phyloP scores from a whole-genome alignment of 768 basidiomycete species.

The Sarcodon sp. region DNA sequence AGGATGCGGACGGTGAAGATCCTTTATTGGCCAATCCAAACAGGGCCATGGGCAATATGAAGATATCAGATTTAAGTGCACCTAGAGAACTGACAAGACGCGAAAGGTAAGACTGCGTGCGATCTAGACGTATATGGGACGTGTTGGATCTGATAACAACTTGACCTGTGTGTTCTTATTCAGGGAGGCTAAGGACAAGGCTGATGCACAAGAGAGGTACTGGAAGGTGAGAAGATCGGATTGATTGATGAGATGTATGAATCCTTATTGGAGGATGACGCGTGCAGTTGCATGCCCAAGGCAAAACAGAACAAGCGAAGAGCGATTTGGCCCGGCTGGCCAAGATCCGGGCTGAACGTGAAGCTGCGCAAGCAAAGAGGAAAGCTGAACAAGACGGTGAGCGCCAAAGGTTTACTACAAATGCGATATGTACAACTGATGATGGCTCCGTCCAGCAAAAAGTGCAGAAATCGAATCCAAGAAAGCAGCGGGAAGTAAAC shows the following conservation, averaged over 20 bases:
- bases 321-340: slow-evolving; percentile 76
- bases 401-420: neutral
- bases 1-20: slow-evolving; percentile 49
- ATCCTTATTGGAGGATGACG: neutral
- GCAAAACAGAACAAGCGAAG: slow-evolving; percentile 88
- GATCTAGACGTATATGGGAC: neutral
- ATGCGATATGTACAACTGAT: neutral
- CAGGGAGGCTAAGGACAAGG: slow-evolving; percentile 88
- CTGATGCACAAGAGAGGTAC: slow-evolving; percentile 78
- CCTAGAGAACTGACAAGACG: slow-evolving; percentile 50
- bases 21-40: slow-evolving; percentile 71
- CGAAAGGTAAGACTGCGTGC: slow-evolving; percentile 35
- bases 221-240: slow-evolving; percentile 48
- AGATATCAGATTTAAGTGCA: slow-evolving; percentile 58
- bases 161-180: neutral
- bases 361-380: slow-evolving; percentile 76
- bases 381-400: slow-evolving; percentile 82
- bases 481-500: slow-evolving; percentile 4
- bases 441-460: slow-evolving; percentile 32
- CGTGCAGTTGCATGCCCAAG: slow-evolving; percentile 51
- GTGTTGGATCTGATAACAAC: neutral
- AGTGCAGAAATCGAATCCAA: slow-evolving; percentile 51
- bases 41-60: slow-evolving; percentile 51
- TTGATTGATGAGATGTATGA: neutral
- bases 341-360: slow-evolving; percentile 80